These are phyloP conservation scores for Starmerella davenportii DNA, from an alignment of 805 yeast species.

Conservation along the genomic window DNA sequence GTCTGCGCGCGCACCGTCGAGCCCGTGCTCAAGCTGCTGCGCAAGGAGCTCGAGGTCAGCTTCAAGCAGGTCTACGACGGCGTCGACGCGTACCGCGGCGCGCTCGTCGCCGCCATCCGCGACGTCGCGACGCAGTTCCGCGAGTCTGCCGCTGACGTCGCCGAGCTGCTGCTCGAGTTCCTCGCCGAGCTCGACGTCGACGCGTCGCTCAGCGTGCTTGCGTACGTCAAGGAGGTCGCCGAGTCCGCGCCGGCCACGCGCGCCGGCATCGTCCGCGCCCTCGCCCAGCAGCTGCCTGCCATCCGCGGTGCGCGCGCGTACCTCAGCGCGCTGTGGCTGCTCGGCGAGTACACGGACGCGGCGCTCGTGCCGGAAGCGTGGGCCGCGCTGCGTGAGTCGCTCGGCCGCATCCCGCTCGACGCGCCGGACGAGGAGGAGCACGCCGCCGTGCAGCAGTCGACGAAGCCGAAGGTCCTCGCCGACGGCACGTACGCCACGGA, in stretches of 20 bases:
- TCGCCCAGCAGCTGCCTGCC: slow-evolving; percentile 41
- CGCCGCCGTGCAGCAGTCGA: slow-evolving; percentile 19
- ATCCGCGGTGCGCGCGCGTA: slow-evolving; percentile 78
- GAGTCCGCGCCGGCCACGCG: slow-evolving; percentile 78
- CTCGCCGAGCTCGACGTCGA: slow-evolving; percentile 62
- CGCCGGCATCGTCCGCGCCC: slow-evolving; percentile 40
- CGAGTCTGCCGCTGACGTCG: slow-evolving; percentile 83
- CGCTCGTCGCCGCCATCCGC: slow-evolving; percentile 75
- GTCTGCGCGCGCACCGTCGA: slow-evolving; percentile 80
- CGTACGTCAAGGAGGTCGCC: slow-evolving; percentile 86
- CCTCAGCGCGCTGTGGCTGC: slow-evolving; percentile 86
- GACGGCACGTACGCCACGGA: slow-evolving; percentile 99
- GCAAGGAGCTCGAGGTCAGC: slow-evolving; percentile 72
- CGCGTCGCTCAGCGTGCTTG: slow-evolving; percentile 75
- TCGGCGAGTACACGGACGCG: slow-evolving; percentile 76
- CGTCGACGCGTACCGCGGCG: slow-evolving; percentile 69
- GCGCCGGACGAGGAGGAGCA: slow-evolving; percentile 20
- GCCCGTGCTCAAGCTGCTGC: slow-evolving; percentile 77
- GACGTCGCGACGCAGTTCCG: slow-evolving; percentile 71
- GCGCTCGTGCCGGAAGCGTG: slow-evolving; percentile 63
- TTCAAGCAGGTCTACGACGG: slow-evolving; percentile 50
- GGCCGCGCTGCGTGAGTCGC: slow-evolving; percentile 62
- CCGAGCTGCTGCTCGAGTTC: slow-evolving; percentile 71
- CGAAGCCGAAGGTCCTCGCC: slow-evolving; percentile 66
- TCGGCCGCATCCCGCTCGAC: slow-evolving; percentile 83